Base-by-base conservation (phyloP, 2,329 filamentous ascomycete genomes). In the Orbilia quercus region DNA sequence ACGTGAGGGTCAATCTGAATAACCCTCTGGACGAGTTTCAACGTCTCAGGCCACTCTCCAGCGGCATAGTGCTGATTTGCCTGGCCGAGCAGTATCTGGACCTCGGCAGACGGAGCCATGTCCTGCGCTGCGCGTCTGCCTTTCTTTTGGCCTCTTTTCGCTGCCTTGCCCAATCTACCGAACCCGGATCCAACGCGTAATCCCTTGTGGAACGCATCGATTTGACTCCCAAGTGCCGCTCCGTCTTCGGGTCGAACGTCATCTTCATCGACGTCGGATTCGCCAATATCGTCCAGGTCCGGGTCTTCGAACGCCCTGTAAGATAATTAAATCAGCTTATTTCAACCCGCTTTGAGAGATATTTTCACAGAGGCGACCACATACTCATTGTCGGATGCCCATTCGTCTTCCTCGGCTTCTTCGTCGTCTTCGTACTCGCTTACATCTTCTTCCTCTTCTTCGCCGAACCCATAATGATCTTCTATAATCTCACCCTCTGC, bases 1-100 rank as follows among this genome's bases (percentile, higher is more conserved):
- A 87, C 89, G 78, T 89, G 87, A 18, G 86, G 87, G 75, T 90
- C 90, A 78, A 90, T 88, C 55, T 87, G 84, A 77, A 90, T 88
- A 66, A 89, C 85, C 76, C 90, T 87, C 42, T 85, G 84, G 7
- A 87, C 84, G 20, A 86, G 82, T 14, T 84, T 83, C 36, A 87
- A 81, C 3, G 90, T 88, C 42, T 84, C 82, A 3, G 86, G 83
- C 75, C 89, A 88, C 18, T 89, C 84, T 23, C 85, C 83, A 7
- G 85, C 82, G 69, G 91, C 83, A 78, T 89, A 92, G 2, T 88
- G 86, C 71, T 88, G 84, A 69, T 88, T 90, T 1, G 91, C 90
- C 77, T 86, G 83, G 50, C 85, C 84, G 53, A 92, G 84, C 44
- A 89, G 83, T 42, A 86, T 83, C 77, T 89, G 91, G 79, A 92